A percentile compares a stretch with the other conserved stretches of the same genome.
Conservation (phyloP, 768 basidiomycete species). For the Leccinum ochraceum region DNA sequence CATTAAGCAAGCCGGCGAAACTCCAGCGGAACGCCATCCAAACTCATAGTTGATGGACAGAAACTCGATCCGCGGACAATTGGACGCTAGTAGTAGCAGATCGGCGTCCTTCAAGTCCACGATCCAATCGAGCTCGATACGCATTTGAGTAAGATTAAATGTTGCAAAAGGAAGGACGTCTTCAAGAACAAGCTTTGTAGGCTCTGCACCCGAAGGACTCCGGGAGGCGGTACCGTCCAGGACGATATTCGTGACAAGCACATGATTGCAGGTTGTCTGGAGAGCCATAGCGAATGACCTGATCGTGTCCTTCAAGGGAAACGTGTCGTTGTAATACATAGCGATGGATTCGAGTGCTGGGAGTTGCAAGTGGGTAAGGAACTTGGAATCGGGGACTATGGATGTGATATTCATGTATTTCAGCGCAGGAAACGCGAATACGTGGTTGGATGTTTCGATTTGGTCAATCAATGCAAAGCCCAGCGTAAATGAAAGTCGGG, state of each 20-base stretch:
- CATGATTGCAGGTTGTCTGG: no score
- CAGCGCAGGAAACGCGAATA: neutral
- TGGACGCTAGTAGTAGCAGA: neutral
- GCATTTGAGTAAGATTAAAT: neutral
- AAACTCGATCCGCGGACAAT: neutral
- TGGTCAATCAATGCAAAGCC: neutral
- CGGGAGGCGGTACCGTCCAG: neutral
- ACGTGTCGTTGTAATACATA: neutral
- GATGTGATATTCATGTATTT: neutral
- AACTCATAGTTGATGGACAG: neutral
- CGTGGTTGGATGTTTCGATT: neutral
- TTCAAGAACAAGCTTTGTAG: neutral
- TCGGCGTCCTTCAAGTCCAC: neutral
- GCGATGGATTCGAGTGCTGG: neutral
- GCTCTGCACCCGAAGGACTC: neutral
- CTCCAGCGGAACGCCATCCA: neutral
- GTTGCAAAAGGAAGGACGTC: neutral
- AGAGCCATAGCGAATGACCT: neutral
- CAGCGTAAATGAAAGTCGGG: neutral
- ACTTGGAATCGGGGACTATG: neutral
- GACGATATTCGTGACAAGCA: neutral
- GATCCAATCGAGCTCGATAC: neutral
- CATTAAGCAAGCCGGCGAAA: neutral
- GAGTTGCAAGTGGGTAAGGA: neutral
- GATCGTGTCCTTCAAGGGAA: neutral